Conservation (phyloP, 2,329 filamentous ascomycete species). For the Curvularia sp. region DNA sequence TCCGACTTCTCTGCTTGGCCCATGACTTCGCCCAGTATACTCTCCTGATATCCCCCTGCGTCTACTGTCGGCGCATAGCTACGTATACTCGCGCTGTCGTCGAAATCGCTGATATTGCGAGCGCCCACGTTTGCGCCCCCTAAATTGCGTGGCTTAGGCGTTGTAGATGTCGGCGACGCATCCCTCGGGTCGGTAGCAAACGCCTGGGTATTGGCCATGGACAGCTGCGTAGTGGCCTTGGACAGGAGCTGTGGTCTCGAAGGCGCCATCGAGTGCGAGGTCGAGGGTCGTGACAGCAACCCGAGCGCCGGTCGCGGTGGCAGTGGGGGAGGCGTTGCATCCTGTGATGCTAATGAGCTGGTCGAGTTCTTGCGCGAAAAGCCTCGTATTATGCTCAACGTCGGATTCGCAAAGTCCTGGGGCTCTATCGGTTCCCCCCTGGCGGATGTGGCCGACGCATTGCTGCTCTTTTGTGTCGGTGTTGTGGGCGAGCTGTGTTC, state of each 20-base stretch:
- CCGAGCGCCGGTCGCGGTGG: slow-evolving; percentile 60
- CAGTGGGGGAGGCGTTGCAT: slow-evolving; percentile 62
- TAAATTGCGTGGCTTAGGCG: slow-evolving; percentile 51
- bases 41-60: slow-evolving; percentile 76
- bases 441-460: slow-evolving; percentile 26
- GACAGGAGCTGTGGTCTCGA: slow-evolving; percentile 58
- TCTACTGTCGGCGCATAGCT: slow-evolving; percentile 71
- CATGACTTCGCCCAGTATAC: slow-evolving; percentile 76
- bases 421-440: slow-evolving; percentile 33
- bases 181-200: slow-evolving; percentile 64
- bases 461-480: slow-evolving; percentile 52
- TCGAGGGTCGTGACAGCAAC: slow-evolving; percentile 49
- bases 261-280: slow-evolving; percentile 53
- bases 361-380: slow-evolving; percentile 36
- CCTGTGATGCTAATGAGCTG: slow-evolving; percentile 44
- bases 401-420: slow-evolving; percentile 46
- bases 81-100: slow-evolving; percentile 70
- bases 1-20: slow-evolving; percentile 66
- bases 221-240: slow-evolving; percentile 83
- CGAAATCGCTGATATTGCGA: slow-evolving; percentile 61
- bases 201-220: slow-evolving; percentile 77
- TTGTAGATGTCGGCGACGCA: slow-evolving; percentile 36
- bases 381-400: slow-evolving; percentile 42
- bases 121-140: slow-evolving; percentile 51
- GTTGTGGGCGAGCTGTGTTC: slow-evolving; percentile 23